Evolutionary conservation across 768 basidiomycete species (phyloP).

Genomic region (Hebeloma cylindrosporum): DNA sequence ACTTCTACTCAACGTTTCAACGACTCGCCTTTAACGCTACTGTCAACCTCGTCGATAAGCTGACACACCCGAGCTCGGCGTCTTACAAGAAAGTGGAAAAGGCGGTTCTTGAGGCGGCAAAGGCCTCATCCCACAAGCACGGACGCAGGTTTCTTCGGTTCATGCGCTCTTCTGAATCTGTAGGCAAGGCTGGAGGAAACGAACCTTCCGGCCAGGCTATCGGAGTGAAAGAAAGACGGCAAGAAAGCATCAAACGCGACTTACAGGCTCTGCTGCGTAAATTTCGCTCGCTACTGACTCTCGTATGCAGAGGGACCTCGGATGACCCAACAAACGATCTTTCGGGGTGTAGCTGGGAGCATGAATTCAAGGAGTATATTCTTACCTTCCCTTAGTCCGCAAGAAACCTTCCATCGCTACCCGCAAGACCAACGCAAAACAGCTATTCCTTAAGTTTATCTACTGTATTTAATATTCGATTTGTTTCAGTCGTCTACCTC

Average conservation of each 20-base stretch:
- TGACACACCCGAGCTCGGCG: slow-evolving; percentile 38
- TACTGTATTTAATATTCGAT: too few species aligned
- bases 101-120: slow-evolving; percentile 35
- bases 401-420: background rate
- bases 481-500: too few species aligned
- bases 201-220: background rate
- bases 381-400: slow-evolving; percentile 56
- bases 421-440: background rate
- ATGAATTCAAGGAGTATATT: slow-evolving; percentile 59
- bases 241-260: slow-evolving; percentile 12
- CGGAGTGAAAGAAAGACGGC: background rate
- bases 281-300: slow-evolving; percentile 8
- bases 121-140: slow-evolving; percentile 4
- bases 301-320: slow-evolving; percentile 45
- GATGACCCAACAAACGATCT: slow-evolving; percentile 31
- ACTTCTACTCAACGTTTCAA: slow-evolving; percentile 55
- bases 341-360: slow-evolving; percentile 60
- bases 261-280: slow-evolving; percentile 9
- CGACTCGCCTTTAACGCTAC: slow-evolving; percentile 51
- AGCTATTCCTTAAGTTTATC: too few species aligned
- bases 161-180: slow-evolving; percentile 1
- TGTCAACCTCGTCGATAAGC: slow-evolving; percentile 29
- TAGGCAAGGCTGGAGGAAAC: background rate
- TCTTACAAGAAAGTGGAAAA: slow-evolving; percentile 44
- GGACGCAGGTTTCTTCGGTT: slow-evolving; percentile 12